Conservation (phyloP, 192 early-diverging fungal species). For the Chytriomyces sp. region DNA sequence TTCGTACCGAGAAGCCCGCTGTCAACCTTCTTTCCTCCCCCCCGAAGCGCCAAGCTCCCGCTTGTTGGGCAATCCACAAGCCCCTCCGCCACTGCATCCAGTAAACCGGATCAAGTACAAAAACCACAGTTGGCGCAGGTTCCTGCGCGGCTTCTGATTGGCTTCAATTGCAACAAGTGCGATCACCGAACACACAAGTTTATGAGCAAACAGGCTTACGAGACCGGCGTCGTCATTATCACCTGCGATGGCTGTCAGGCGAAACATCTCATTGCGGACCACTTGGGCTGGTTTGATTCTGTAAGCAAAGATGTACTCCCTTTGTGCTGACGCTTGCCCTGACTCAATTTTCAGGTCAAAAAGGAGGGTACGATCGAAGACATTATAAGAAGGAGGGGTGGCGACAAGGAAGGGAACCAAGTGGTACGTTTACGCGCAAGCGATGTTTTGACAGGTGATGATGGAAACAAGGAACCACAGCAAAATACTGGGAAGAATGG, state of each 20-base stretch:
- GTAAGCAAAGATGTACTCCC: too few species aligned
- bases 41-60: too few species aligned
- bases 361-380: constrained; percentile 79
- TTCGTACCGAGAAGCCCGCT: too few species aligned
- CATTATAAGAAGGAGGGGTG: constrained; percentile 75
- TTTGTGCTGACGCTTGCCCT: too few species aligned
- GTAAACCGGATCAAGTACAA: neutral
- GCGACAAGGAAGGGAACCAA: constrained; percentile 23
- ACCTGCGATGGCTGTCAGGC: constrained; percentile 89
- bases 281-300: constrained; percentile 88
- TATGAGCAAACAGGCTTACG: constrained; percentile 91
- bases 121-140: neutral
- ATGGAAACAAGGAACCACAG: neutral
- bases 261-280: constrained; percentile 94
- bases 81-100: too few species aligned
- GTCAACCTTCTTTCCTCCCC: too few species aligned
- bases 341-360: too few species aligned
- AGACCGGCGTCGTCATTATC: constrained; percentile 91
- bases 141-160: constrained; percentile 65
- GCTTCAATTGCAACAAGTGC: constrained; percentile 97
- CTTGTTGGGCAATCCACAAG: too few species aligned
- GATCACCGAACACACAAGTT: constrained; percentile 77
- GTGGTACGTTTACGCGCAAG: constrained; percentile 16
- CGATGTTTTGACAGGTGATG: constrained; percentile 19
- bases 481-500: neutral